Percentiles rank a stretch among this genome's conserved stretches.
phyloP scores from a whole-genome alignment of 2,329 filamentous ascomycete species.

The Dactylellina haptotyla region DNA sequence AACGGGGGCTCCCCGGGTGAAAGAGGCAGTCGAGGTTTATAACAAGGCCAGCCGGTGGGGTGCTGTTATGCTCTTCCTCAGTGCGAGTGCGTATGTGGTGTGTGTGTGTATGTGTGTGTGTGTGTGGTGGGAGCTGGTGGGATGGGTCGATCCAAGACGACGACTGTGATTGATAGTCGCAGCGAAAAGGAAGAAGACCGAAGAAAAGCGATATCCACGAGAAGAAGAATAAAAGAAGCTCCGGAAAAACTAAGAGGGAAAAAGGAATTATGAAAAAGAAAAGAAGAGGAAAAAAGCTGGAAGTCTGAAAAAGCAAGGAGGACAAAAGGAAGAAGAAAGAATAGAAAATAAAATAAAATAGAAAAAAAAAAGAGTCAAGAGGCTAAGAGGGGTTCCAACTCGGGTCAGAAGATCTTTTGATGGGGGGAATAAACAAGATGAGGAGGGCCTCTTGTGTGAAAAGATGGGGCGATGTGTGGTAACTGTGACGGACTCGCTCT shows the following conservation, averaged over 20 bases:
- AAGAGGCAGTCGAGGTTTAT: neutral
- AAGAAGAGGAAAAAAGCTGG: conserved; percentile 6
- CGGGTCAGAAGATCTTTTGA: conserved; percentile 40
- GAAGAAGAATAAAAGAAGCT: conserved; percentile 48
- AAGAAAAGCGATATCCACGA: conserved; percentile 40
- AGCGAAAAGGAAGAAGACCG: conserved; percentile 3
- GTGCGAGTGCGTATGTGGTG: neutral
- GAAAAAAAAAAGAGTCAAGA: conserved; percentile 24
- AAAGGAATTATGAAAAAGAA: conserved; percentile 30
- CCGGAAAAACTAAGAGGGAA: conserved; percentile 34
- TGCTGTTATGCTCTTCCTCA: no score
- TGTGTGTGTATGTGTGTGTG: neutral
- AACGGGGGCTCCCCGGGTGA: neutral
- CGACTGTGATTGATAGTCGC: conserved; percentile 17
- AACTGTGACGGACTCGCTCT: conserved; percentile 17
- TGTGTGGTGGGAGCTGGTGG: neutral
- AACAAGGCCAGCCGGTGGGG: neutral
- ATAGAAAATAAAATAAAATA: conserved; percentile 9
- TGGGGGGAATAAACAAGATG: conserved; percentile 4
- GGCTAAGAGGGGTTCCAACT: conserved; percentile 24
- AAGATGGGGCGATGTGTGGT: conserved; percentile 45
- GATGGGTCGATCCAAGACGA: neutral
- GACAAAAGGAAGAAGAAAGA: neutral
- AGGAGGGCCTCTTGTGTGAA: conserved; percentile 23
- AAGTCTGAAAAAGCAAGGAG: conserved; percentile 7